Conservation (phyloP, 345 rosid genomes). For the Hirschfeldia incana region DNA sequence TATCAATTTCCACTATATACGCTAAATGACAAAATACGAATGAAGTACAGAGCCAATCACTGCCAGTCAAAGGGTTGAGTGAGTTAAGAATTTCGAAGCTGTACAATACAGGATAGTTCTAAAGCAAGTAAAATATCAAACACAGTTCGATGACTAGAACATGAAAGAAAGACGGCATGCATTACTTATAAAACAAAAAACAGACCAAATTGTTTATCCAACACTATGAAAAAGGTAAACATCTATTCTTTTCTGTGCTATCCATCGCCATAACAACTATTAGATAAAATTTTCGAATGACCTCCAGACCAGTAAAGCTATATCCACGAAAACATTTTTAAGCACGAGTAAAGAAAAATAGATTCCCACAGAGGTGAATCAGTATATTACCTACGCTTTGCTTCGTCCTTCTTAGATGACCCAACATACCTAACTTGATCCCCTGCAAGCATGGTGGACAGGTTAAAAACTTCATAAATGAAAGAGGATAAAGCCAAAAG, state of each 20-base stretch:
- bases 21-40: neutral
- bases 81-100: constrained; percentile 4
- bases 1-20: neutral
- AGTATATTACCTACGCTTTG: constrained; percentile 61
- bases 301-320: constrained; percentile 4
- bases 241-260: constrained; percentile 7
- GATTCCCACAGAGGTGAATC: constrained; percentile 11
- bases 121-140: constrained; percentile 11
- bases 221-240: constrained; percentile 9
- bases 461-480: neutral
- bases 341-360: constrained; percentile 4
- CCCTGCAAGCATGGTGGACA: constrained; percentile 47
- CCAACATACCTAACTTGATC: constrained; percentile 87
- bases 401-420: constrained; percentile 48
- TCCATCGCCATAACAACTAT: neutral
- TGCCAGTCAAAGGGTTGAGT: neutral
- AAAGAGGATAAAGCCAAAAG: constrained; percentile 12
- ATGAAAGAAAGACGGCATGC: neutral
- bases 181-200: too few relatives aligned
- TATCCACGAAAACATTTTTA: neutral
- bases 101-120: neutral
- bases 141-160: constrained; percentile 1
- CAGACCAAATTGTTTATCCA: neutral
- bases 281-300: constrained; percentile 5
- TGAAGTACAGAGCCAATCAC: constrained; percentile 5